These are phyloP conservation scores for Fallopia convolvulus DNA, from an alignment of 148 eudicot genomes.

Conservation along the genomic window DNA sequence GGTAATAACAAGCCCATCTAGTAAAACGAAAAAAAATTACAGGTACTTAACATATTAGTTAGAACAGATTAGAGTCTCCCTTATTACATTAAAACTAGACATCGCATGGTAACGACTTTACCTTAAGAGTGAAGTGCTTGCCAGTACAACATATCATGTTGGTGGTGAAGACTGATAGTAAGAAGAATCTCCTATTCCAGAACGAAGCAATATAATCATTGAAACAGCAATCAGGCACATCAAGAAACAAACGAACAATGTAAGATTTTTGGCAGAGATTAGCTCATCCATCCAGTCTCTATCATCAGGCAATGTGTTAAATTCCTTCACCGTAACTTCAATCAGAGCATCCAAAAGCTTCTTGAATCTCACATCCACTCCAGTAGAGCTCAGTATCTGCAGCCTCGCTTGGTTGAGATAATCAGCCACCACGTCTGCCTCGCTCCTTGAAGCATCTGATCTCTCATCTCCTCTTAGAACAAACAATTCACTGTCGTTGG, in stretches of 20 bases:
- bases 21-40: neutral
- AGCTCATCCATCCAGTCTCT: slow-evolving; percentile 24
- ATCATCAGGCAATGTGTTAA: slow-evolving; percentile 32
- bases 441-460: neutral
- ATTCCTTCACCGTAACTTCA: slow-evolving; percentile 32
- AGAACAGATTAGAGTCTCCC: neutral
- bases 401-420: slow-evolving; percentile 40
- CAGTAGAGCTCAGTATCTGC: slow-evolving; percentile 28
- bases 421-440: slow-evolving; percentile 30
- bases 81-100: neutral
- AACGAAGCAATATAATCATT: neutral
- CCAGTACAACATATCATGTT: neutral
- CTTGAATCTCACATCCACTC: slow-evolving; percentile 28
- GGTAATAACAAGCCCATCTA: neutral
- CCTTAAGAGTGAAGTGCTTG: neutral
- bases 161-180: slow-evolving; percentile 6
- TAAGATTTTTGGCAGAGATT: slow-evolving; percentile 19
- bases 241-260: slow-evolving; percentile 22
- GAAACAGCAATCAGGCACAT: slow-evolving; percentile 19
- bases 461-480: neutral
- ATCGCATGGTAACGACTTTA: neutral
- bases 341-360: slow-evolving; percentile 40
- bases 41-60: neutral
- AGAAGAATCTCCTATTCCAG: neutral
- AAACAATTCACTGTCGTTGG: slow-evolving; percentile 7